Base-by-base conservation (phyloP, 495 filamentous ascomycete genomes). In the Neurospora tetrasperma region DNA sequence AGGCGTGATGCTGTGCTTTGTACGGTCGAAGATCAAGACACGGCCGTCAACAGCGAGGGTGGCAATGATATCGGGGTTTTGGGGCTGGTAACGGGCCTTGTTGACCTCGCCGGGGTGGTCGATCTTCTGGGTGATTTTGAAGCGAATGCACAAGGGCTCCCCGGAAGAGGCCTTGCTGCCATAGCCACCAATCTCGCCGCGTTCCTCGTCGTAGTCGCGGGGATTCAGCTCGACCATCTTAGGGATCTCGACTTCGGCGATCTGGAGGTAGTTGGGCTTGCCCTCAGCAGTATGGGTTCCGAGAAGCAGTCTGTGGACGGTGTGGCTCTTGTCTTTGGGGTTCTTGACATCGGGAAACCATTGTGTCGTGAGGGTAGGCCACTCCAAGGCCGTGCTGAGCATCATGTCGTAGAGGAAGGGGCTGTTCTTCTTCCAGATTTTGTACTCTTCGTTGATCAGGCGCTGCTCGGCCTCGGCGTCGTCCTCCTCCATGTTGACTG, bases 391-490 rank as follows among this genome's bases (percentile, higher is more conserved):
- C 68, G 91, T 95, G 77, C 96, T 92, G 68, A 97, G 83, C 72
- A 98, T 94, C 86, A 97, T 90, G 78, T 98, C 96, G 82, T 99
- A 99, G 76, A 99, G 91, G 81, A 98, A 98, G 4, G 95, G 94
- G 75, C 93, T 91, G 82, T 98, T 98, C 88, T 99, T 99, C 87
- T 99, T 99, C 96, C 96, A 99, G 75, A 93, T 97, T 81, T 99
- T 99, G 88, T 99, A 99, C 83, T 98, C 96, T 86, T 99, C 96
- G 76, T 99, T 99, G 81, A 98, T 91, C 69, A 96, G 89, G 81
- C 96, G 93, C 79, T 97, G 85, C 76, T 86, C 84, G 71, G 82
- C 88, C 41, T 90, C 89, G 77, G 89, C 87, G 73, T 94, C 91
- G 70, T 93, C 91, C 75, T 89, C 86, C 73, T 90, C 83, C 79